phyloP scores from a whole-genome alignment of 2,329 filamentous ascomycete genomes.

The Diaporthe citrichinensis region DNA sequence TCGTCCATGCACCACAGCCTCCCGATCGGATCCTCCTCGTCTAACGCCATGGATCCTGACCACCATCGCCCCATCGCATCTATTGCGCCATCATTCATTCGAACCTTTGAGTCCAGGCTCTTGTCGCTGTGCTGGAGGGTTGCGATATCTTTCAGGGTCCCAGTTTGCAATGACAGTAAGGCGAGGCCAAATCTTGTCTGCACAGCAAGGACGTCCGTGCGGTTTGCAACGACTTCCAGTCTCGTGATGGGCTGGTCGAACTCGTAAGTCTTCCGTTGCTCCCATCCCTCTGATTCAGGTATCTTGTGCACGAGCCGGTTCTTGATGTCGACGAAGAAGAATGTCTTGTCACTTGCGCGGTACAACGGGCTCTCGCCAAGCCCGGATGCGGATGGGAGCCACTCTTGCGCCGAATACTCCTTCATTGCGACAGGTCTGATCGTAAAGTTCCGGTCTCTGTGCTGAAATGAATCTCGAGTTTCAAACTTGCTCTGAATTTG shows the following conservation, averaged over 20 bases:
- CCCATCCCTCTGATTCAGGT: constrained; percentile 42
- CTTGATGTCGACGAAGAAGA: constrained; percentile 49
- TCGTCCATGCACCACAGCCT: constrained; percentile 44
- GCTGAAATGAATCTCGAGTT: background rate
- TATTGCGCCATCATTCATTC: constrained; percentile 47
- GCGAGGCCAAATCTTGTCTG: constrained; percentile 44
- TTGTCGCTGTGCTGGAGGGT: constrained; percentile 39
- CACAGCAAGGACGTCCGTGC: constrained; percentile 44
- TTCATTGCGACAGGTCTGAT: constrained; percentile 39
- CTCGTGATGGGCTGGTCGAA: constrained; percentile 44
- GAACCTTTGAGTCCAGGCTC: constrained; percentile 43
- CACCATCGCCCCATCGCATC: constrained; percentile 45
- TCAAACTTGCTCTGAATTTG: background rate
- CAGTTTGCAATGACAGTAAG: constrained; percentile 42
- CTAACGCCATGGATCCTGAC: constrained; percentile 46
- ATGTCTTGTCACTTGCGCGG: constrained; percentile 44
- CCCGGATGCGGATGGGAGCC: constrained; percentile 45
- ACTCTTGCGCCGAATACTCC: constrained; percentile 46
- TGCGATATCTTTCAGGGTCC: constrained; percentile 42
- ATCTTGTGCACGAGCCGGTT: constrained; percentile 45
- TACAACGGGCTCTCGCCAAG: constrained; percentile 48
- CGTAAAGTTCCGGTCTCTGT: background rate
- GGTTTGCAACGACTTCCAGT: constrained; percentile 42
- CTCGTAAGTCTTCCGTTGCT: constrained; percentile 36
- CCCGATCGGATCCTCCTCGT: constrained; percentile 44